phyloP scores from a whole-genome alignment of 129 eudicot species.

The Kitagawia praeruptora region DNA sequence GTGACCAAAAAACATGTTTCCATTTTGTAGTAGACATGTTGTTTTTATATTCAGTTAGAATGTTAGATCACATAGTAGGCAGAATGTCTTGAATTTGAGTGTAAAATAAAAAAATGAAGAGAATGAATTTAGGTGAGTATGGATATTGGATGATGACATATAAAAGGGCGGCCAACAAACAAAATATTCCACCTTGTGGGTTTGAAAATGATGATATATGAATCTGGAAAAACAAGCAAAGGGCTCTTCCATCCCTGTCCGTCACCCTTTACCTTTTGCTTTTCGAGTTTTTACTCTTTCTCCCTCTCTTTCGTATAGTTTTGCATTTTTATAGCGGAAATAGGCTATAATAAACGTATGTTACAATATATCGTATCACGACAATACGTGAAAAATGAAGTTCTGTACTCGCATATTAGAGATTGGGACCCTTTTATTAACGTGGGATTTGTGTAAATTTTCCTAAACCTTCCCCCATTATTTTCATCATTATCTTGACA shows the following conservation, averaged over 20 bases:
- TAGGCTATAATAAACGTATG: too few relatives aligned
- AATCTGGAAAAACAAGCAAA: conserved; percentile 45
- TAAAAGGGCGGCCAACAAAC: conserved; percentile 13
- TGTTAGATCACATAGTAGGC: conserved; percentile 1
- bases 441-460: conserved; percentile 2
- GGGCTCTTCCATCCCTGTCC: conserved; percentile 13
- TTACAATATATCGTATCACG: too few relatives aligned
- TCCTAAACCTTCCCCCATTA: neutral
- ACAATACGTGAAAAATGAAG: too few relatives aligned
- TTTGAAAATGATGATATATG: conserved; percentile 17
- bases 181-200: conserved; percentile 16
- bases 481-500: neutral
- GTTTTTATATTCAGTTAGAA: neutral
- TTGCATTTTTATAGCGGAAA: neutral
- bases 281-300: neutral
- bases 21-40: conserved; percentile 7
- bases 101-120: conserved; percentile 13
- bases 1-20: neutral
- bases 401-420: too few relatives aligned
- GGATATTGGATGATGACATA: conserved; percentile 1
- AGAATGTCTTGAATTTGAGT: neutral
- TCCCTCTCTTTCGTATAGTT: neutral
- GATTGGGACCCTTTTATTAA: too few relatives aligned
- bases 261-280: conserved; percentile 14
- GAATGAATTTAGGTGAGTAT: conserved; percentile 27